Evolutionary conservation across 495 filamentous ascomycete genomes (phyloP), one percentile per base, ranked within the genome.

Genomic region (Trichoderma orchidacearum): DNA sequence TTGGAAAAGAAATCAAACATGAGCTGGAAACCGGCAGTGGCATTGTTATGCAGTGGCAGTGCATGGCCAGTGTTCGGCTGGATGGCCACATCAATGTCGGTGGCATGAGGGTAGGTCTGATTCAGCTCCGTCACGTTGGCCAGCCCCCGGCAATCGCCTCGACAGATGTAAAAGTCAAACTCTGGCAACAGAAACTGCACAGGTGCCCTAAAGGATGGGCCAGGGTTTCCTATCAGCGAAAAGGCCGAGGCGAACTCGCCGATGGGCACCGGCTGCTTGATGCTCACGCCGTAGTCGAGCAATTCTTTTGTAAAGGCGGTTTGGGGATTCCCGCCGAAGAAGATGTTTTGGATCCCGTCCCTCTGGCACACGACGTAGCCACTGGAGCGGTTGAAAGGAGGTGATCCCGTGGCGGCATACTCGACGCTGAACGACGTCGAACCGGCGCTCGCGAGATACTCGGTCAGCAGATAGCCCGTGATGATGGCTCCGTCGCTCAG

Each of bases 31-130:
- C 66, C 66, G 9, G 51, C 63, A 11, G 60, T 66, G n/a, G 69
- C 69, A 54, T 66, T 65, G 25, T 54, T 62, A 53, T 71, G 64
- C 18, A 72, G 35, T 28, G 67, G 54, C 61, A 72, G 56, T 6
- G 56, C 69, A 63, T 72, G 69, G 15, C 69, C 69, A 29, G 62
- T 68, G 27, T 59, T 58, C 13, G 59, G 59, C 56, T 72, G 69
- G 27, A 68, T 57, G 34, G 53, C 51, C n/a, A 68, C 61, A 9
- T 61, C 62, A 30, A 71, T 58, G 31, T 53, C 56, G 25, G 41
- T 64, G 5, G 64, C 66, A 11, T 54, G 55, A 7, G 64, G 63
- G 23, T 62, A 70, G 15, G 60, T 54, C 29, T 25, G 25, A 23
- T 54, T 57, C 21, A 63, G 36, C 58, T 30, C 38, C 3, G 45